These are phyloP conservation scores for Hypocreales sp. DNA, from an alignment of 2,329 filamentous ascomycete species.

Conservation along the genomic window DNA sequence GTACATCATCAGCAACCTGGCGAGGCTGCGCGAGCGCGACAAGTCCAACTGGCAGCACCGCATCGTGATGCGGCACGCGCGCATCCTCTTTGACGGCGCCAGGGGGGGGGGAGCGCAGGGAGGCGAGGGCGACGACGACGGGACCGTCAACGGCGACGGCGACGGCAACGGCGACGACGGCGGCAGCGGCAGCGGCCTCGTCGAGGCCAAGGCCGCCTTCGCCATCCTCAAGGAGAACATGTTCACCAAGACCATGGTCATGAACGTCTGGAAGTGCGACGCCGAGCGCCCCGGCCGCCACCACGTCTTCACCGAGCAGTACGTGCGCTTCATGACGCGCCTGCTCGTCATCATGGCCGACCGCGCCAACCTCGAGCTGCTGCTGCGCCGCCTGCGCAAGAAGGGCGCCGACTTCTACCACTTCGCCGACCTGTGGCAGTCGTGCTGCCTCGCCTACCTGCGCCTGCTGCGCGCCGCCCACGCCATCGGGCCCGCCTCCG, in stretches of 20 bases:
- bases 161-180: no score
- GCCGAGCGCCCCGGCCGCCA: constrained; percentile 71
- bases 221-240: constrained; percentile 55
- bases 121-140: no score
- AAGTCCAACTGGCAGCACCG: constrained; percentile 94
- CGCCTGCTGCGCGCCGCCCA: constrained; percentile 34
- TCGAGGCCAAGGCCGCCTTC: constrained; percentile 65
- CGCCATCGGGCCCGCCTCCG: constrained; percentile 26
- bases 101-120: no score
- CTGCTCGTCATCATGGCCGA: constrained; percentile 64
- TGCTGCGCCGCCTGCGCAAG: constrained; percentile 67
- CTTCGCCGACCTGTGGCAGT: constrained; percentile 44
- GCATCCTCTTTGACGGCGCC: constrained; percentile 39
- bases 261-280: constrained; percentile 92
- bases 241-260: constrained; percentile 89
- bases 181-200: constrained; percentile 29
- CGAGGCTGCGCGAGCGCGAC: constrained; percentile 50
- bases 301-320: constrained; percentile 81
- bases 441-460: constrained; percentile 36
- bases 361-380: constrained; percentile 56
- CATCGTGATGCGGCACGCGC: constrained; percentile 61
- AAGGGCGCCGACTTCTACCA: constrained; percentile 63
- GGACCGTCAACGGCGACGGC: constrained; percentile 20
- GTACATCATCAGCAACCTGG: constrained; percentile 35
- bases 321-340: constrained; percentile 66